Evolutionary conservation across 805 yeast species (phyloP), one percentile per base, ranked within the genome.

Genomic region (Pachysolen tannophilus): DNA sequence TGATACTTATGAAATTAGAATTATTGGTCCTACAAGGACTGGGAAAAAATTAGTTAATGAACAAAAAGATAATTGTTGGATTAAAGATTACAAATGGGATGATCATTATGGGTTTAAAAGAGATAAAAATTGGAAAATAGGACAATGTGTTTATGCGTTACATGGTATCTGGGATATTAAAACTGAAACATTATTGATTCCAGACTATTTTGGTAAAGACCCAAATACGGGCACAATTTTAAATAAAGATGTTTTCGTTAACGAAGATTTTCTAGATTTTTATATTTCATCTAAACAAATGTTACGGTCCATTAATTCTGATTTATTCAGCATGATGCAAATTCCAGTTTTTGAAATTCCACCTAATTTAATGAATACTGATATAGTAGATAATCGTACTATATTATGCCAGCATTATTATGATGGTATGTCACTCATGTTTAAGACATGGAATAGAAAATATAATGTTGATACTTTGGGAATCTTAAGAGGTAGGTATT

Each of bases 371-470:
- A 67, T 65, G 39, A 68, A 66, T 9, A 66, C 72, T 28, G 52
- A 62, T 3, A 50, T 77, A n/a, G 51, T 82, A 10, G 92, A 82
- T 47, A 52, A 62, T 1, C 71, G 69, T 33, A 78, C 90, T 0
- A 75, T 82, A 2, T 79, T 78, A 46, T 77, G 94, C 14, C 92
- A 94, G 2, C 98, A 90, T 57, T 90, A 80, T 54, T 90, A 90
- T 53, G 98, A 90, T 54, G 98, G 97, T 0, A 71, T 90, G 77
- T 82, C 97, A 2, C 61, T 90, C 25, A 79, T 92, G 88, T 82
- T 83, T 56, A 86, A 87, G 57, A 73, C 79, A 5, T 92, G 98
- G 98, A 84, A 82, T 49, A 64, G 75, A 23, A 60, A 56, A 32
- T 82, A 80, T 57, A 90, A 90, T 48, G 94, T 88, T 8, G 95